Evolutionary conservation across 169 alveolate genomes (phyloP).

Genomic region (Theileria orientalis): DNA sequence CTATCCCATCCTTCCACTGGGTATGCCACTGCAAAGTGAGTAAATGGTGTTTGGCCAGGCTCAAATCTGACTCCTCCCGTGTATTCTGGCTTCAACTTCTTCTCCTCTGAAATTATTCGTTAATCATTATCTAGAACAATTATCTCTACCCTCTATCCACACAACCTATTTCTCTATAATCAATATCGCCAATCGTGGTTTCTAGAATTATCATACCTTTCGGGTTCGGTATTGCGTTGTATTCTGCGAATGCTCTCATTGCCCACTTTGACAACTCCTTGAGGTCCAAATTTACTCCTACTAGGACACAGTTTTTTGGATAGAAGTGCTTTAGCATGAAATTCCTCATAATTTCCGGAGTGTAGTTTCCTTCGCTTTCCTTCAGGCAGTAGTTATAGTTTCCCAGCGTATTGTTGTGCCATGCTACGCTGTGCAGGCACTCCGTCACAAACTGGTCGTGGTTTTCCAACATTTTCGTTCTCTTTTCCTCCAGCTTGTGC

Average conservation of each 20-base stretch:
- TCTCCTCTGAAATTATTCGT: constrained; percentile 13
- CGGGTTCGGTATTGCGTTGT: constrained; percentile 80
- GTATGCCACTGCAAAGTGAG: constrained; percentile 82
- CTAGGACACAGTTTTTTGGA: constrained; percentile 75
- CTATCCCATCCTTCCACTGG: constrained; percentile 80
- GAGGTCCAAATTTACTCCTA: constrained; percentile 81
- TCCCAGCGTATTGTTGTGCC: constrained; percentile 87
- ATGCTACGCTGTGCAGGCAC: constrained; percentile 83
- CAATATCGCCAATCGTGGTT: too few species aligned
- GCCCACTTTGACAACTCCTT: constrained; percentile 82
- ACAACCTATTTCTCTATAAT: too few species aligned
- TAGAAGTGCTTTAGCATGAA: constrained; percentile 83
- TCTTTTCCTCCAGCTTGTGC: constrained; percentile 61
- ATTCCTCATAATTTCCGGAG: constrained; percentile 78
- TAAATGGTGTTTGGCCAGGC: constrained; percentile 77
- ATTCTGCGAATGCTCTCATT: constrained; percentile 84
- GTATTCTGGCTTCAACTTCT: constrained; percentile 71
- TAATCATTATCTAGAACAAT: too few species aligned
- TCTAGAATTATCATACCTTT: constrained; percentile 54
- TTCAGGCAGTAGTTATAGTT: constrained; percentile 67
- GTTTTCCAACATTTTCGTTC: constrained; percentile 61
- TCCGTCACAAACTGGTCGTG: constrained; percentile 82
- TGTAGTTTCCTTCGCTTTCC: constrained; percentile 69
- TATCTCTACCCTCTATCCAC: too few species aligned
- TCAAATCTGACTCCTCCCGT: constrained; percentile 85